These are phyloP conservation scores for Hypholoma sublateritium DNA, from an alignment of 768 basidiomycete species.

Conservation along the genomic window DNA sequence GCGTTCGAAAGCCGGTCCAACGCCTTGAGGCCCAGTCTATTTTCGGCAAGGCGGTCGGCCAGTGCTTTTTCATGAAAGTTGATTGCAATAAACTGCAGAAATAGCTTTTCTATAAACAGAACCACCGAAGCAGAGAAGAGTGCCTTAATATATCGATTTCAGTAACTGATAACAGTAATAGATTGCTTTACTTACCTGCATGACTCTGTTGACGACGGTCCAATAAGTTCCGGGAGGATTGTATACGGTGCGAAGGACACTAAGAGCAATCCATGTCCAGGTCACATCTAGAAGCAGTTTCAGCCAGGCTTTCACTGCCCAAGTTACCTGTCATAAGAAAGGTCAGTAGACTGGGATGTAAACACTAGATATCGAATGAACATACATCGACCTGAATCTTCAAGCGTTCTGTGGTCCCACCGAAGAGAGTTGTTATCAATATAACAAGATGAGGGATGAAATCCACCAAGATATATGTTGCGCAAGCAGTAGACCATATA, in stretches of 20 bases:
- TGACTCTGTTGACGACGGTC: slow-evolving; percentile 64
- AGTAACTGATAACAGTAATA: not conserved
- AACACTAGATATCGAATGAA: not conserved
- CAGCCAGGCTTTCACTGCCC: slow-evolving; percentile 71
- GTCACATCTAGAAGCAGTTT: slow-evolving; percentile 65
- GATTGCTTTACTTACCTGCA: slow-evolving; percentile 49
- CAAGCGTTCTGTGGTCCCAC: slow-evolving; percentile 63
- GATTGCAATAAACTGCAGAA: slow-evolving; percentile 76
- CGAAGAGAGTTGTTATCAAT: slow-evolving; percentile 50
- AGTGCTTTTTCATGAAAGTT: slow-evolving; percentile 78
- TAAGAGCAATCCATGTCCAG: slow-evolving; percentile 77
- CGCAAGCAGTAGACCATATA: slow-evolving; percentile 61
- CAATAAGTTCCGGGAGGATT: slow-evolving; percentile 67
- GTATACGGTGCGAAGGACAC: slow-evolving; percentile 56
- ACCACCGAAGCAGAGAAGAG: slow-evolving; percentile 45
- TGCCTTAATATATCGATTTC: slow-evolving; percentile 27
- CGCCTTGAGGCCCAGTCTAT: slow-evolving; percentile 65
- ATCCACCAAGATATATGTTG: slow-evolving; percentile 66
- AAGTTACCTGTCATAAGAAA: slow-evolving; percentile 45
- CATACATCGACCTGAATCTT: slow-evolving; percentile 70
- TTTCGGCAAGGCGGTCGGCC: slow-evolving; percentile 71
- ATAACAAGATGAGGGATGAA: slow-evolving; percentile 57
- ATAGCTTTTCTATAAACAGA: slow-evolving; percentile 48
- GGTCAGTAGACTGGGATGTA: not conserved
- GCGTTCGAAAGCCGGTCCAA: slow-evolving; percentile 73